A percentile compares a stretch with the other conserved stretches of the same genome.
phyloP scores from a whole-genome alignment of 164 flowering plant species.

The Dillenia turbinata region DNA sequence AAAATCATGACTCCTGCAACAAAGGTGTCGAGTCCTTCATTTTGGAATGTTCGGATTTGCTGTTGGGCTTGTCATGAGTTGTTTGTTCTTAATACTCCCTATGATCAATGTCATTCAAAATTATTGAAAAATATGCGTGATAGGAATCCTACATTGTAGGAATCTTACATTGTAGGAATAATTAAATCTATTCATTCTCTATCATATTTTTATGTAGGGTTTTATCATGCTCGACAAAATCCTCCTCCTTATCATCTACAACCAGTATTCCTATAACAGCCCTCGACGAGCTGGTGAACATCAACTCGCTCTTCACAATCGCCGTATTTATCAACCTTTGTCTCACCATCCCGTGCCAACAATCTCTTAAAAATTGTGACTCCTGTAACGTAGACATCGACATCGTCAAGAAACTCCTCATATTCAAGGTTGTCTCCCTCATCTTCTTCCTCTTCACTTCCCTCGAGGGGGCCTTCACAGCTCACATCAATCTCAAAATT shows the following conservation, averaged over 20 bases:
- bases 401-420: conserved; percentile 35
- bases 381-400: conserved; percentile 33
- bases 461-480: too few relatives aligned
- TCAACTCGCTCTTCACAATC: conserved; percentile 65
- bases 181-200: too few relatives aligned
- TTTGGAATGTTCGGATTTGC: too few relatives aligned
- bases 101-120: too few relatives aligned
- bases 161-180: too few relatives aligned
- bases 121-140: too few relatives aligned
- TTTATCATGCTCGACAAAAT: background rate
- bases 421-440: conserved; percentile 33
- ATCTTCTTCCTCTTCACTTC: conserved; percentile 38
- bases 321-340: conserved; percentile 67
- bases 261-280: conserved; percentile 68
- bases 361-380: conserved; percentile 22
- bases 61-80: too few relatives aligned
- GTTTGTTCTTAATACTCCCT: too few relatives aligned
- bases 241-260: conserved; percentile 17
- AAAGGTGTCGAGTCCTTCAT: too few relatives aligned
- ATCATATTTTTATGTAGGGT: too few relatives aligned
- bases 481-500: conserved; percentile 19
- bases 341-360: conserved; percentile 37
- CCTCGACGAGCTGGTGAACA: conserved; percentile 59
- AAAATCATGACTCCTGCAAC: too few relatives aligned
- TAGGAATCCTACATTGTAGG: too few relatives aligned